Evolutionary conservation across 208 protist genomes (phyloP).

Genomic region (Trypanosoma lewisi): DNA sequence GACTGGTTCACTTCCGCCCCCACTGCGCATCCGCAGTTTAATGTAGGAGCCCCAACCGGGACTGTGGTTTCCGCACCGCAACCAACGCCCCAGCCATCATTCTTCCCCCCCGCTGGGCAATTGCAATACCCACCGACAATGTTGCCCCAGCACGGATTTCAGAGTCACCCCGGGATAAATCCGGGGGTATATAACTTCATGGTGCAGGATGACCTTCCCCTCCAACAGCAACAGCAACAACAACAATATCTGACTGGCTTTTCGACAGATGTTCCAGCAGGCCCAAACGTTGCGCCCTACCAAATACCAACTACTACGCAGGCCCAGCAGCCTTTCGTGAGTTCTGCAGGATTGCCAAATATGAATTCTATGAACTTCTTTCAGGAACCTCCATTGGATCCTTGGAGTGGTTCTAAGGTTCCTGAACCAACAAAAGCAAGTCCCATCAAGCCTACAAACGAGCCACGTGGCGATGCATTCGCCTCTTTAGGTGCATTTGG

Average conservation of each 20-base stretch:
- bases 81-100: conserved; percentile 7
- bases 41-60: background rate
- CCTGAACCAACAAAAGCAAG: conserved; percentile 2
- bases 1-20: conserved; percentile 10
- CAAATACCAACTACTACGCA: background rate
- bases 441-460: background rate
- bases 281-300: conserved; percentile 3
- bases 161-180: background rate
- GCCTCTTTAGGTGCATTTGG: conserved; percentile 40
- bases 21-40: background rate
- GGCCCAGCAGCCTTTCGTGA: background rate
- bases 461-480: conserved; percentile 24
- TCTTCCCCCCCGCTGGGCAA: background rate
- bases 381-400: conserved; percentile 14
- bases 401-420: conserved; percentile 4
- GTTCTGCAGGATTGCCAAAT: background rate
- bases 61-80: background rate
- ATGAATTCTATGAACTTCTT: conserved; percentile 23
- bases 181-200: background rate
- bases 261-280: conserved; percentile 6
- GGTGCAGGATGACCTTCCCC: background rate
- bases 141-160: background rate
- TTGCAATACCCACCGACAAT: background rate
- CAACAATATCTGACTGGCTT: conserved; percentile 5
- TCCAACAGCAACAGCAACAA: conserved; percentile 13